Percentiles rank a stretch among this genome's conserved stretches.
phyloP scores from a whole-genome alignment of 2,329 filamentous ascomycete genomes.

The Ceratocystis diversiconidia region DNA sequence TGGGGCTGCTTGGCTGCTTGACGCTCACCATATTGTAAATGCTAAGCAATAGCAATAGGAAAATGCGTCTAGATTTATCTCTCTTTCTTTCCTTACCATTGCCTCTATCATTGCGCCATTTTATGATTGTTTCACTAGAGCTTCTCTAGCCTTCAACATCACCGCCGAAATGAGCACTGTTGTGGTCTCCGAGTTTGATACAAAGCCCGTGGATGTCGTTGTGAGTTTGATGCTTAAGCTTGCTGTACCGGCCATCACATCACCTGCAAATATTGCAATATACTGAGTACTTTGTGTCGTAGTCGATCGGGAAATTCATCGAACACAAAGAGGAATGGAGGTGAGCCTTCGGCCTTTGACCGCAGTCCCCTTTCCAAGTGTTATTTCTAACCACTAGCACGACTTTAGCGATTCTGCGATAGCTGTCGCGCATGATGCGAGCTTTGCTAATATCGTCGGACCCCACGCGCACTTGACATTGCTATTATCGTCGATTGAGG shows the following conservation, averaged over 20 bases:
- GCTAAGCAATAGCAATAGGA: background rate
- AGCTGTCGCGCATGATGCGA: conserved; percentile 27
- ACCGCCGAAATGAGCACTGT: background rate
- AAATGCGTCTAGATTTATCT: background rate
- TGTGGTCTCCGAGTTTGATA: background rate
- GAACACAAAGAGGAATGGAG: background rate
- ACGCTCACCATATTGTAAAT: background rate
- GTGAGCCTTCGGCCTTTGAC: background rate
- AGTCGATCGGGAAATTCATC: background rate
- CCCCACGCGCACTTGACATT: conserved; percentile 27
- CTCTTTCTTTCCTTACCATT: background rate
- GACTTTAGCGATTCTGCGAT: conserved; percentile 20
- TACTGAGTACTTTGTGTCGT: background rate
- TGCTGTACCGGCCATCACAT: background rate
- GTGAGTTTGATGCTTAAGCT: conserved; percentile 5
- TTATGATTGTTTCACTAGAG: too few species aligned
- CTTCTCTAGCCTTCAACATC: too few species aligned
- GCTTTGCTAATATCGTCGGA: conserved; percentile 27
- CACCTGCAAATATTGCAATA: background rate
- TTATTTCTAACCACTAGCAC: background rate
- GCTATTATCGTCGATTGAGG: conserved; percentile 29
- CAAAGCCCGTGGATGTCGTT: background rate
- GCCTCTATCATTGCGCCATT: too few species aligned
- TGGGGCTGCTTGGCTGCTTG: background rate
- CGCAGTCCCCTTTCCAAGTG: background rate